Evolutionary conservation across 2,329 filamentous ascomycete species (phyloP), one percentile per base, ranked within the genome.

Genomic region (Sporothrix humicola): DNA sequence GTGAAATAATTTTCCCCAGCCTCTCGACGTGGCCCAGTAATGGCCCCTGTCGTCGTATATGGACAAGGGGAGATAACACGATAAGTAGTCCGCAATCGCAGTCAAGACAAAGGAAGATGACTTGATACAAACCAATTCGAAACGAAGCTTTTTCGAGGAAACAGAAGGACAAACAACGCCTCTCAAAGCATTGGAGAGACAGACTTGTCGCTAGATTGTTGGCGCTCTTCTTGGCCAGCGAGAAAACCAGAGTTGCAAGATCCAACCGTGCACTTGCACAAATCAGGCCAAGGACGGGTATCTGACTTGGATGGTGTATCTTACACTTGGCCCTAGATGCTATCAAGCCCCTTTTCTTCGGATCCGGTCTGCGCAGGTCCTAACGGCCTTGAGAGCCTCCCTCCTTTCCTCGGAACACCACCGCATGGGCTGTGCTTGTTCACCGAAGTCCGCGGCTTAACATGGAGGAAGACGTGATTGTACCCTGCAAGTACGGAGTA

Each of bases 291-390:
- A 63, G 2, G 31, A 12, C 12, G 31, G 26, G 56, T 13, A 31
- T 23, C 23, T 61, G 3, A 42, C n/a, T 56, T 56, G 52, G 10
- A 26, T 10, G 17, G 4, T 15, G 31, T 61, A 26, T 26, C 23
- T 26, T 26, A 42, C 58, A 10, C 23, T 37, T 37, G 23, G 13
- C 58, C 13, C 12, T 2, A 9, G 20, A 44, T n/a, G 15, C 17
- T 44, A 17, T n/a, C 31, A 8, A 20, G 31, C 59, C 37, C 59
- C 59, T 63, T 63, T 63, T 63, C 31, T 44, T 63, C 59, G 59
- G 59, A 63, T 63, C 59, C 59, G 59, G 59, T 63, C 59, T 17
- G 59, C 7, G 8, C 13, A 23, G 52, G 8, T 4, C 20, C 2
- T 17, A 7, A 20, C 15, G 31, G 26, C 10, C 12, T 23, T 17